A percentile compares a stretch with the other conserved stretches of the same genome.
Conservation (phyloP, 164 flowering plant genomes). For the Nymphaea colorata region DNA sequence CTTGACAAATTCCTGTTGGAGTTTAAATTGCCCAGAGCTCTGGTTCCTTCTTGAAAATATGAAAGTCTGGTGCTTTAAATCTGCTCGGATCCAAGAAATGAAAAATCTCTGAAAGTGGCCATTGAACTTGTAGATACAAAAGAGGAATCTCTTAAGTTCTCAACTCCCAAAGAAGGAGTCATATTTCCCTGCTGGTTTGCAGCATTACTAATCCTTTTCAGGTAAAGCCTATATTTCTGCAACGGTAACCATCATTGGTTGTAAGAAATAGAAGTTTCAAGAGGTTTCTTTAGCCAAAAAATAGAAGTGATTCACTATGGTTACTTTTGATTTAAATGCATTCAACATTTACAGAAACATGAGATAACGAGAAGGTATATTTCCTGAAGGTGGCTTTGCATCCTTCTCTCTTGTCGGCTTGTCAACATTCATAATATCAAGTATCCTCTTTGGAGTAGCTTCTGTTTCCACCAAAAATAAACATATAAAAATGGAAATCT, state of each 20-base stretch:
- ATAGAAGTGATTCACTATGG: neutral
- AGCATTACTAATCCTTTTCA: slow-evolving; percentile 42
- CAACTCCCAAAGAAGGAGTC: slow-evolving; percentile 41
- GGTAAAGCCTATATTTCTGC: slow-evolving; percentile 89
- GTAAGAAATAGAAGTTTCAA: neutral
- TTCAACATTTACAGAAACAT: slow-evolving; percentile 1
- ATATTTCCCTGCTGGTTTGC: slow-evolving; percentile 44
- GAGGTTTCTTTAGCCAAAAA: neutral
- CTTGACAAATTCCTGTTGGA: slow-evolving; percentile 25
- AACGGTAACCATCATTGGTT: neutral
- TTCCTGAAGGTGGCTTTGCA: slow-evolving; percentile 95
- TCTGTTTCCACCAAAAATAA: slow-evolving; percentile 29
- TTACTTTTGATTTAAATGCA: neutral
- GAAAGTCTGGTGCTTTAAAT: slow-evolving; percentile 24
- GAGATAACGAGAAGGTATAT: neutral
- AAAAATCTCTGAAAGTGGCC: slow-evolving; percentile 52
- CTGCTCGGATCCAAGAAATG: slow-evolving; percentile 37
- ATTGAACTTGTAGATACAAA: slow-evolving; percentile 40
- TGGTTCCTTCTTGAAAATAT: slow-evolving; percentile 26
- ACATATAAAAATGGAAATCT: neutral
- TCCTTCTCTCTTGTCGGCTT: slow-evolving; percentile 90
- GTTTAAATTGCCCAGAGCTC: slow-evolving; percentile 56
- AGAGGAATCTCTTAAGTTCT: slow-evolving; percentile 22
- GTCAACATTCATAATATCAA: slow-evolving; percentile 84
- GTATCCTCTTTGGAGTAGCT: slow-evolving; percentile 91